Base-by-base conservation (phyloP, 805 yeast genomes). In the Kluyveromyces starmeri region DNA sequence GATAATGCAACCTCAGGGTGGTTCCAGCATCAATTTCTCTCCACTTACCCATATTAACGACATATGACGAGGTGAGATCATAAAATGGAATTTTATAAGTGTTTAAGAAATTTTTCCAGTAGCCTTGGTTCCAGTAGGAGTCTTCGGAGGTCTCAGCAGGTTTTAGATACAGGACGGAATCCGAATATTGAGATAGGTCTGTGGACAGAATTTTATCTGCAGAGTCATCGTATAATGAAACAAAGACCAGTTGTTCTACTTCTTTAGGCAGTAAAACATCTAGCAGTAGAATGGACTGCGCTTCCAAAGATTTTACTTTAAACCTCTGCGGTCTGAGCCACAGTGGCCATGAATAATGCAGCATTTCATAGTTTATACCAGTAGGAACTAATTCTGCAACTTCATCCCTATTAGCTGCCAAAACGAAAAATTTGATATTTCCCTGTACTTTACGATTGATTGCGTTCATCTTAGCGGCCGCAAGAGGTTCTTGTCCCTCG, bases 71-170 rank as follows among this genome's bases (percentile, higher is more conserved):
- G 56, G 94, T 78, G 43, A 83, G 81, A 47, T 86, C 94, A 54
- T 85, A 82, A 38, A 74, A 79, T 21, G 49, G 47, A 21, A 65
- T 61, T 7, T 68, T 67, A 26, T 74, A 69, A 22, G 70, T 72
- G 9, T 65, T 64, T 27, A 89, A 61, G 17, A 69, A 67, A 3
- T 67, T 65, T 39, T 73, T 62, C 98, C 98, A 89, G 56, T 84
- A 89, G 0, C 96, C 97, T 41, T 75, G 72, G 48, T 85, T 80
- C 98, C 97, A 92, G 60, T 89, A 92, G 55, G 68, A 83, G 0
- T 89, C 94, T 4, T 51, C 58, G 0, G 36, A 23, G 88, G 77
- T 96, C 78, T 82, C 25, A 94, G 95, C 0, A 84, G 73, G 53
- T 71, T 84, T 2, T 88, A 55, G 27, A n/a, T 44, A 95, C 51